Evolutionary conservation across 805 yeast genomes (phyloP).

Genomic region (Candida coquimbonensis): DNA sequence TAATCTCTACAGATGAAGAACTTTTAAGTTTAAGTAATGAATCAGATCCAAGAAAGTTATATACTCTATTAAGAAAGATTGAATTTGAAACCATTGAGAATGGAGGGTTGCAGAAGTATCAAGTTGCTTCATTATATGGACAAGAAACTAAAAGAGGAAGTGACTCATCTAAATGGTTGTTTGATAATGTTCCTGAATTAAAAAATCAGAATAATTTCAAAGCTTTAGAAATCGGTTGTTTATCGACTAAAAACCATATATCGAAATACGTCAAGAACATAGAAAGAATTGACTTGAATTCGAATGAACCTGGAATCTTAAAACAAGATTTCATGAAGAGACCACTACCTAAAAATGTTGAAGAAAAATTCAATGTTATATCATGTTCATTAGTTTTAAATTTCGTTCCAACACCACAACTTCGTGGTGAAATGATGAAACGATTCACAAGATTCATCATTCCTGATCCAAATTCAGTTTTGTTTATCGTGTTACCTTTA

Average conservation of each 20-base stretch:
- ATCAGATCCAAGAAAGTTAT: slow-evolving; percentile 15
- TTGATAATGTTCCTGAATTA: slow-evolving; percentile 58
- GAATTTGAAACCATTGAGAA: slow-evolving; percentile 52
- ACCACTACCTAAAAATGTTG: slow-evolving; percentile 42
- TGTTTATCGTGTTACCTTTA: slow-evolving; percentile 80
- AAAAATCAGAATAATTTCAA: slow-evolving; percentile 7
- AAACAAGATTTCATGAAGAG: slow-evolving; percentile 84
- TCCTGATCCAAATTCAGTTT: slow-evolving; percentile 21
- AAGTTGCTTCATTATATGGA: slow-evolving; percentile 79
- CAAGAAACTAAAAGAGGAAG: slow-evolving; percentile 79
- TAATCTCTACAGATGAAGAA: slow-evolving; percentile 14
- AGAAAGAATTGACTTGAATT: slow-evolving; percentile 66
- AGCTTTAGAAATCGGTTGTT: slow-evolving; percentile 81
- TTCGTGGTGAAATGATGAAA: slow-evolving; percentile 72
- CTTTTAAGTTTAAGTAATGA: slow-evolving; percentile 11
- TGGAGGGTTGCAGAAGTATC: slow-evolving; percentile 80
- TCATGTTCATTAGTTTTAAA: slow-evolving; percentile 86
- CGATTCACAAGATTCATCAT: slow-evolving; percentile 51
- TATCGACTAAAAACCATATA: slow-evolving; percentile 61
- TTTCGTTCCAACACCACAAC: slow-evolving; percentile 68
- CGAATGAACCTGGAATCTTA: slow-evolving; percentile 64
- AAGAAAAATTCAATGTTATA: slow-evolving; percentile 52
- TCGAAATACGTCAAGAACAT: slow-evolving; percentile 33
- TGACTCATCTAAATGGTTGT: slow-evolving; percentile 76
- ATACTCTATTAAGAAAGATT: slow-evolving; percentile 40